A percentile compares a stretch with the other conserved stretches of the same genome.
Conservation (phyloP, 2,329 filamentous ascomycete species). For the Pseudocercospora crystallina region DNA sequence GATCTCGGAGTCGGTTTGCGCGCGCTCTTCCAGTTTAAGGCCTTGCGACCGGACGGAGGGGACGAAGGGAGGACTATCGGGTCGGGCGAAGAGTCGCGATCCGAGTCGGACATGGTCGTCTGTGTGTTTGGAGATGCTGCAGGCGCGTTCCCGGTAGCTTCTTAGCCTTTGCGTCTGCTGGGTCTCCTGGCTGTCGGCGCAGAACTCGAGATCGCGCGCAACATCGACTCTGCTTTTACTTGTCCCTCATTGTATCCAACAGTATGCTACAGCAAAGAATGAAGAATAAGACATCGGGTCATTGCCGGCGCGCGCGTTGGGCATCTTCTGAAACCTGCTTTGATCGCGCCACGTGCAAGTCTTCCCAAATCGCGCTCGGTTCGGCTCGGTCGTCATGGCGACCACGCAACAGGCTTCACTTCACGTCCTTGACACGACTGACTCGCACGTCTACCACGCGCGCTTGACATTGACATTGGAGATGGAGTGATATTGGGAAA, state of each 20-base stretch:
- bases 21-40: not conserved
- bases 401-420: not conserved
- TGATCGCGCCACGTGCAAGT: not conserved
- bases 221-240: not conserved
- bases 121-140: no score
- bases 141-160: no score
- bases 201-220: not conserved
- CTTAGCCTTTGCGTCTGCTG: no score
- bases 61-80: conserved; percentile 36
- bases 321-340: conserved; percentile 5
- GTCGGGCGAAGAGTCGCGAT: conserved; percentile 34
- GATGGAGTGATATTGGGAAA: conserved; percentile 17
- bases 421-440: not conserved
- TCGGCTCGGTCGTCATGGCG: conserved; percentile 1
- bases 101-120: not conserved
- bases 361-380: not conserved
- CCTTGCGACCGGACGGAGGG: conserved; percentile 24
- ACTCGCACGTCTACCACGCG: not conserved
- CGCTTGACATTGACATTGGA: not conserved
- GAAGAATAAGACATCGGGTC: conserved; percentile 1
- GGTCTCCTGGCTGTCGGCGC: no score
- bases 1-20: conserved; percentile 14
- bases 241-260: not conserved
- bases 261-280: not conserved
- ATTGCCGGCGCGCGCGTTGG: conserved; percentile 5